A percentile compares a stretch with the other conserved stretches of the same genome.
These are phyloP conservation scores for Cladosporium austrohemisphaericum DNA, from an alignment of 2,329 filamentous ascomycete species.

Conservation along the genomic window DNA sequence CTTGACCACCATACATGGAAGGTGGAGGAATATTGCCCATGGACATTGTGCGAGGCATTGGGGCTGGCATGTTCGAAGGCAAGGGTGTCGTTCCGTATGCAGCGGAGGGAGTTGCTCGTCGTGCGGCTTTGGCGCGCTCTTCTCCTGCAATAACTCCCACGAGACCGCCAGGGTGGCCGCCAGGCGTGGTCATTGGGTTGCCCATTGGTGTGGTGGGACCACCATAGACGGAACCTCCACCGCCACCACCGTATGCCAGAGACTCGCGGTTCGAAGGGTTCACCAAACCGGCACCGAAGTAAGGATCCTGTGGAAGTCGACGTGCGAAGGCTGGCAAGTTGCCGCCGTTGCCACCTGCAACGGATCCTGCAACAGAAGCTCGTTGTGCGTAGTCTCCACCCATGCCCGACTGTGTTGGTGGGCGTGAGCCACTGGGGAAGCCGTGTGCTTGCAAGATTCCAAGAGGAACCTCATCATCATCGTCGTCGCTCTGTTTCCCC, in stretches of 20 bases:
- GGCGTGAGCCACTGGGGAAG: slow-evolving; percentile 74
- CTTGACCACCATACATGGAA: slow-evolving; percentile 25
- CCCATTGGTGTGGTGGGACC: slow-evolving; percentile 23
- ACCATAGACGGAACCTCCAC: slow-evolving; percentile 34
- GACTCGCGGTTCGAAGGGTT: slow-evolving; percentile 71
- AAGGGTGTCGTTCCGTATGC: slow-evolving; percentile 27
- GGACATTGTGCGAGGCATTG: slow-evolving; percentile 32
- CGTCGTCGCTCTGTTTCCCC: slow-evolving; percentile 53
- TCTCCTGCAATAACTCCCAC: slow-evolving; percentile 85
- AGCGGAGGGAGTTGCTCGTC: slow-evolving; percentile 71
- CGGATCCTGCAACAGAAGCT: slow-evolving; percentile 47
- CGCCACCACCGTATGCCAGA: slow-evolving; percentile 48
- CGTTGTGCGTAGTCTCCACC: slow-evolving; percentile 55
- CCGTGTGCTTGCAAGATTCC: slow-evolving; percentile 85
- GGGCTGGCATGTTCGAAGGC: slow-evolving; percentile 29
- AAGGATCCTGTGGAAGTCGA: slow-evolving; percentile 78
- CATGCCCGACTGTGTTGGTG: slow-evolving; percentile 67
- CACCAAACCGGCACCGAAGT: slow-evolving; percentile 73
- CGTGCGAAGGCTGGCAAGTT: slow-evolving; percentile 77
- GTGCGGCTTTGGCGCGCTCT: slow-evolving; percentile 72
- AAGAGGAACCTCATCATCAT: slow-evolving; percentile 83
- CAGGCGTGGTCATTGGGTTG: slow-evolving; percentile 1
- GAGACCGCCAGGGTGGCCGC: slow-evolving; percentile 67
- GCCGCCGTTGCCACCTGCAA: slow-evolving; percentile 44
- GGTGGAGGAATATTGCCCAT: slow-evolving; percentile 31